A percentile compares a stretch with the other conserved stretches of the same genome.
Evolutionary conservation across 345 rosid genomes (phyloP).

Genomic region (Salix udensis): DNA sequence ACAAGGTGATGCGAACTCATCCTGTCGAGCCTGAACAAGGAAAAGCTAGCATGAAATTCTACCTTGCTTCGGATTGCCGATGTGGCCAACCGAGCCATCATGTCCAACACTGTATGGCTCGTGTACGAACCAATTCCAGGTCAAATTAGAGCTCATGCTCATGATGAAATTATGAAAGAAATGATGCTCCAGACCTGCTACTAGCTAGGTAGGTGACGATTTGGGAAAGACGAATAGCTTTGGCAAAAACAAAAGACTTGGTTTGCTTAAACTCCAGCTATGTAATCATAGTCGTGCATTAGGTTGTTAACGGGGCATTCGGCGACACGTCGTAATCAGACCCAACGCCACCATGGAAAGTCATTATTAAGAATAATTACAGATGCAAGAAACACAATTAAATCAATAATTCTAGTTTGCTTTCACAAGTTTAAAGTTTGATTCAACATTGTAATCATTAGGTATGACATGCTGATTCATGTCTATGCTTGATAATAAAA

Average conservation of each 20-base stretch:
- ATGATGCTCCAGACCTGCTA: background rate
- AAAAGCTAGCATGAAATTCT: background rate
- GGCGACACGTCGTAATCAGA: slow-evolving; percentile 37
- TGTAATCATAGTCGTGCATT: slow-evolving; percentile 14
- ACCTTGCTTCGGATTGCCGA: background rate
- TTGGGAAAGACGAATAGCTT: background rate
- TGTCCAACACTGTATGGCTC: background rate
- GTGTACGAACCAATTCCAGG: background rate
- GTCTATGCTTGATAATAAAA: slow-evolving; percentile 10
- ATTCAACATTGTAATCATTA: slow-evolving; percentile 23
- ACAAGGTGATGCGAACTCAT: background rate
- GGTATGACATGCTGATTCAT: slow-evolving; percentile 19
- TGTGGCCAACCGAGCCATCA: background rate
- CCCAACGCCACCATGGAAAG: slow-evolving; percentile 37
- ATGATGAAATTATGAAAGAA: background rate
- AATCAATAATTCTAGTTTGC: slow-evolving; percentile 13
- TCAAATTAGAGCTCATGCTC: background rate
- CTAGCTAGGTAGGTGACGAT: background rate
- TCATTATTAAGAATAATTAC: slow-evolving; percentile 14
- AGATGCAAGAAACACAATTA: background rate
- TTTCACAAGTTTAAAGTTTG: slow-evolving; percentile 23
- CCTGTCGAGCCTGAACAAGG: background rate
- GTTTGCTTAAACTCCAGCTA: slow-evolving; percentile 2
- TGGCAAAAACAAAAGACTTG: background rate
- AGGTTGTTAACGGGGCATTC: slow-evolving; percentile 25